Percentiles rank a stretch among this genome's conserved stretches.
These are phyloP conservation scores for Hanseniaspora lindneri DNA, from an alignment of 805 yeast species.

Conservation along the genomic window DNA sequence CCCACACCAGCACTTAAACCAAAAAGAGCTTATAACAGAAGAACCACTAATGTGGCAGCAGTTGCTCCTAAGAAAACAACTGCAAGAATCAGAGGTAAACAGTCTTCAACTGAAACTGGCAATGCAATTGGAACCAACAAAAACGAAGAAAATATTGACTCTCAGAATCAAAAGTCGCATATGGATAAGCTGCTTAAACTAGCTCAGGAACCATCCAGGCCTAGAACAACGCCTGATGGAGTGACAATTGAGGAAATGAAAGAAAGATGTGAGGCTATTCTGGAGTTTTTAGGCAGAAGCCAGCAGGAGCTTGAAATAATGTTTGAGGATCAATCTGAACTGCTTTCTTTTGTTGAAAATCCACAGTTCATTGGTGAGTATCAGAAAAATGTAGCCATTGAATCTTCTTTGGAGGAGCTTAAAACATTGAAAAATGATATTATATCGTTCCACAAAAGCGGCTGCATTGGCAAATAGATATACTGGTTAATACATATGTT, in stretches of 20 bases:
- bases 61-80: not conserved
- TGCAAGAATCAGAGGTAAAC: slow-evolving; percentile 4
- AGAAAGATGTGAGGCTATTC: slow-evolving; percentile 73
- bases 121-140: slow-evolving; percentile 5
- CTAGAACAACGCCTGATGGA: slow-evolving; percentile 68
- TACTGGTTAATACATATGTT: not conserved
- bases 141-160: slow-evolving; percentile 17
- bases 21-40: slow-evolving; percentile 6
- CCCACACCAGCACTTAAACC: not conserved
- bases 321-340: slow-evolving; percentile 43
- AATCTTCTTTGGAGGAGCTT: slow-evolving; percentile 52
- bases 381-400: slow-evolving; percentile 37
- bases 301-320: slow-evolving; percentile 74
- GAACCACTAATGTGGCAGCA: too few species aligned
- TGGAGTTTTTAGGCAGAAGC: slow-evolving; percentile 81
- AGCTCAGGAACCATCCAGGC: slow-evolving; percentile 54
- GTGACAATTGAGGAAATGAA: slow-evolving; percentile 73
- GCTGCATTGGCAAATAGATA: not conserved
- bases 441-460: not conserved
- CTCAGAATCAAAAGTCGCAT: slow-evolving; percentile 17
- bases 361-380: slow-evolving; percentile 31
- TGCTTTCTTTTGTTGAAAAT: slow-evolving; percentile 38
- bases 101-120: not conserved
- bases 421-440: slow-evolving; percentile 38
- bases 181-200: slow-evolving; percentile 17